Percentiles rank a stretch among this genome's conserved stretches.
Conservation (phyloP, 148 eudicot genomes). For the Dysphania ambrosioides region DNA sequence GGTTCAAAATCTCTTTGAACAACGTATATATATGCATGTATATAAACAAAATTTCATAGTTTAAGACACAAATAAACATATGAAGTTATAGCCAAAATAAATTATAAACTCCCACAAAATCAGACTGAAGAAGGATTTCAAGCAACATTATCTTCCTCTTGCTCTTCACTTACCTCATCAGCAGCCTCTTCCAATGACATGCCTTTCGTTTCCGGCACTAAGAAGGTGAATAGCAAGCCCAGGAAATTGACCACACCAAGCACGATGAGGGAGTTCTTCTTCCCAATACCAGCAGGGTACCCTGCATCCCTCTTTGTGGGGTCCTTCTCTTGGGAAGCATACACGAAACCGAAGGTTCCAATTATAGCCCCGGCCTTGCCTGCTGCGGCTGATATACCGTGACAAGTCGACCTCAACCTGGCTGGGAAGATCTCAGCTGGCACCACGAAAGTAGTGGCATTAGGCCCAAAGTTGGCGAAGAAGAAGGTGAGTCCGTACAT, state of each 20-base stretch:
- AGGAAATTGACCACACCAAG: constrained; percentile 41
- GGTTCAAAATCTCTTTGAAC: too few species aligned
- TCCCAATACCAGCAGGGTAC: constrained; percentile 55
- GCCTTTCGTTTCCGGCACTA: constrained; percentile 59
- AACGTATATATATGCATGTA: too few species aligned
- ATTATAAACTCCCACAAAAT: neutral
- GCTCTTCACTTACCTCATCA: constrained; percentile 27
- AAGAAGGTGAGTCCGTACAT: constrained; percentile 57
- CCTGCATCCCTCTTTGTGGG: constrained; percentile 36
- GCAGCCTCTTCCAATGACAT: constrained; percentile 53
- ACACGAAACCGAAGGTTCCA: constrained; percentile 58
- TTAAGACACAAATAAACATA: neutral
- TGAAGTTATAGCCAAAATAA: neutral
- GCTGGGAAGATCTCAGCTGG: constrained; percentile 67
- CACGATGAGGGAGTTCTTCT: constrained; percentile 44
- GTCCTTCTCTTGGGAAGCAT: constrained; percentile 40
- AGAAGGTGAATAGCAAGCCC: constrained; percentile 47
- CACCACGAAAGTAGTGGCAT: constrained; percentile 60
- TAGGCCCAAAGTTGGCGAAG: constrained; percentile 68
- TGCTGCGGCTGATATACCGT: constrained; percentile 63
- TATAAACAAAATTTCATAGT: too few species aligned
- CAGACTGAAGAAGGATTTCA: neutral
- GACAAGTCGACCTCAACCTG: constrained; percentile 53
- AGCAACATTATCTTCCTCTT: neutral
- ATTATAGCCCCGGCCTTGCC: constrained; percentile 64